Evolutionary conservation across 2,329 filamentous ascomycete species (phyloP), one percentile per base, ranked within the genome.

Genomic region (Colletotrichum lini): DNA sequence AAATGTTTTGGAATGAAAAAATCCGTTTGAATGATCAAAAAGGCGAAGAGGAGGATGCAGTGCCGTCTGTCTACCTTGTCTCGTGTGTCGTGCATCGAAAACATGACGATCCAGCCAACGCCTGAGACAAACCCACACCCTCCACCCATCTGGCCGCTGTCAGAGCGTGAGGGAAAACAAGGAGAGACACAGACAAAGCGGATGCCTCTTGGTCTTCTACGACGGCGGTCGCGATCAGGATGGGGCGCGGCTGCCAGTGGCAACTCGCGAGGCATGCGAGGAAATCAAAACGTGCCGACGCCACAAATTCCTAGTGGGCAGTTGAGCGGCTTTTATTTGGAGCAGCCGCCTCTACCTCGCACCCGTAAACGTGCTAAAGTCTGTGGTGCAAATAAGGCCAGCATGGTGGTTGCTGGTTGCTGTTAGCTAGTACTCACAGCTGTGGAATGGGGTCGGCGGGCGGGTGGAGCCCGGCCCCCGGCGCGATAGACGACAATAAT

Each of bases 251-350:
- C 53, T 50, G 21, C 44, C 53, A 40, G 45, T 67, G 47, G 67
- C 67, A 70, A 67, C 67, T 44, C 50, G 30, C 65, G 12, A 63
- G 65, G 58, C 65, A 72, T 40, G 65, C 45, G 52, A 45, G n/a
- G 54, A 60, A 72, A 72, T 72, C 12, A 72, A 57, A 45, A 64
- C 65, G 69, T 61, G 65, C 44, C 45, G 30, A 42, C 69, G 69
- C 69, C 65, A 64, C 69, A 38, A 63, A 68, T 63, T 72, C 65
- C 69, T 45, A 42, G 23, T 26, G 56, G 60, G 23, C 21, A 35
- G 38, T 52, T 23, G 18, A 40, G 26, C 21, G 35, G 58, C 50
- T 59, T 61, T 35, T 26, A 8, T 38, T 61, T 18, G 18, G 30
- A 40, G 45, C 15, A n/a, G 18, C 15, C 47, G 35, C 35, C 35